Base-by-base conservation (phyloP, 257 asterid genomes). In the Plantago elongata region DNA sequence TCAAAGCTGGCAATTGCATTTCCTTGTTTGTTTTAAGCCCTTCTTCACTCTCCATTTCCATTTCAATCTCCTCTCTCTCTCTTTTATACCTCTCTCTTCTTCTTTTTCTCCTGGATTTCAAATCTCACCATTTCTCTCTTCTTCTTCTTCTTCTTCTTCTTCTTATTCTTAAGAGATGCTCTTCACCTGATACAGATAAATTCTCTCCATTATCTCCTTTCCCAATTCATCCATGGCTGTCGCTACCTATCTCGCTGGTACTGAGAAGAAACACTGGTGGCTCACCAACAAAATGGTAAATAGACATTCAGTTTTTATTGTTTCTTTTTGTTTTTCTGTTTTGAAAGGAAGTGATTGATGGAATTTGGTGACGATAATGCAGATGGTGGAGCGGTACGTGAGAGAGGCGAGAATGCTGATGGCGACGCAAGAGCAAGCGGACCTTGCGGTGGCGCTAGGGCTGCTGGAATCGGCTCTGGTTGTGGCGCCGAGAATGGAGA, bases 211-310 rank as follows among this genome's bases (percentile, higher is more conserved):
- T 1, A 34, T 58, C 63, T 5, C 14, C 5, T 57, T 15, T 27
- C 61, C 78, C 74, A 50, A 75, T 62, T 73, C 77, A 38, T 69
- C 71, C 58, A 87, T 89, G 97, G 83, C 99, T 45, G 82, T 62
- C 16, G 68, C 84, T 30, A 76, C 92, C 59, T 68, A 78, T 42
- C 70, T 62, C 63, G 49, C 83, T 66, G 79, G 68, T 15, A 83
- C 72, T 27, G 89, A 90, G 66, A 84, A 67, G 83, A 89, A 81
- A 61, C 96, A 83, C 77, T 93, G 99, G 99, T 93, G 99, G 99
- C 82, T 87, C 62, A 85, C 83, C 65, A 90, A 87, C 64, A 81
- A 64, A 59, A 89, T 78, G 97, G 99, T 93, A 68, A 10, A 13
- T 1, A 7, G 11, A 11, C 1, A 49, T 68, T 50, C 16, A 29